Percentiles rank a stretch among this genome's conserved stretches.
Evolutionary conservation across 179 eudicot species (phyloP).

Genomic region (Beta lomatogona): DNA sequence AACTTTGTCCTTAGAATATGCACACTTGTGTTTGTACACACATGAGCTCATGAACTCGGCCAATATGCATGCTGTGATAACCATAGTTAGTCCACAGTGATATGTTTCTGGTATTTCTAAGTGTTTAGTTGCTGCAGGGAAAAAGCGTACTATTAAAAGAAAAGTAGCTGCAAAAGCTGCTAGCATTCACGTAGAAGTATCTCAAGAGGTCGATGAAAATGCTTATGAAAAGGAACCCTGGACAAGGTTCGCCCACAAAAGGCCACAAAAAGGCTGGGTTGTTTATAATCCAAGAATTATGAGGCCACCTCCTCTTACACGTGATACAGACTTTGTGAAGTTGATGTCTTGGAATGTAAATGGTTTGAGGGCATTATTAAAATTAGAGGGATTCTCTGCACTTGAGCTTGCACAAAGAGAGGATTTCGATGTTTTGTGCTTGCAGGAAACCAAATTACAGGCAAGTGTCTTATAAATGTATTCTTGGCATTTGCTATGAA

Average conservation of each 20-base stretch:
- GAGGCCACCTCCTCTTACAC: constrained; percentile 77
- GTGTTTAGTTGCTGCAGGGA: constrained; percentile 38
- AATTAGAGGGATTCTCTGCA: constrained; percentile 69
- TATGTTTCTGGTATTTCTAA: neutral
- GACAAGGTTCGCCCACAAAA: constrained; percentile 85
- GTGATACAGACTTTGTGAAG: constrained; percentile 55
- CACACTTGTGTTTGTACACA: neutral
- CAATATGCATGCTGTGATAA: neutral
- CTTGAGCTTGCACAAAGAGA: constrained; percentile 86
- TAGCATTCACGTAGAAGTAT: constrained; percentile 40
- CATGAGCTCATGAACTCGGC: neutral
- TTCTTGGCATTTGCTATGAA: neutral
- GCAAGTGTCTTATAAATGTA: constrained; percentile 34
- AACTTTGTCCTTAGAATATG: neutral
- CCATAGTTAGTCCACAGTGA: neutral
- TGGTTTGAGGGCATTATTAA: constrained; percentile 87
- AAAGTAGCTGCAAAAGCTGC: constrained; percentile 41
- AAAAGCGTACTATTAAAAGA: constrained; percentile 38
- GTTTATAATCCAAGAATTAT: constrained; percentile 84
- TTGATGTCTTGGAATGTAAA: constrained; percentile 97
- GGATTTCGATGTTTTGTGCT: constrained; percentile 86
- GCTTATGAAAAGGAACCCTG: constrained; percentile 68
- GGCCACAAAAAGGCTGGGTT: constrained; percentile 89
- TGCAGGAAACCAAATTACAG: constrained; percentile 98
- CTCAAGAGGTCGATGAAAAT: constrained; percentile 39